These are phyloP conservation scores for Cardamine occulta DNA, from an alignment of 345 rosid genomes.

Conservation along the genomic window DNA sequence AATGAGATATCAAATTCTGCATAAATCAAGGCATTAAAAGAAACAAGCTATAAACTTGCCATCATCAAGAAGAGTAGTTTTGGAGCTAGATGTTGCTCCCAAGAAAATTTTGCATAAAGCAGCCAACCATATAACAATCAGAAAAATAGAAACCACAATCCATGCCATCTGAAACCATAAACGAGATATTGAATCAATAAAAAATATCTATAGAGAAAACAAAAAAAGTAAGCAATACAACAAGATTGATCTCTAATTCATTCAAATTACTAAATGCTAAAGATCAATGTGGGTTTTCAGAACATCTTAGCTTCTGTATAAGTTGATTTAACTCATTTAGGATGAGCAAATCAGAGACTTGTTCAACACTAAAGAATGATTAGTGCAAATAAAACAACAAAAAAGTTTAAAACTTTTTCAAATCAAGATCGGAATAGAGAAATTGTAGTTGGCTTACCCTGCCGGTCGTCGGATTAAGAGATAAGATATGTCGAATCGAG, in stretches of 20 bases:
- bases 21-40: neutral
- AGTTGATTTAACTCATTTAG: neutral
- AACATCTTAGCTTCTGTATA: neutral
- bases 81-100: slow-evolving; percentile 46
- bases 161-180: slow-evolving; percentile 53
- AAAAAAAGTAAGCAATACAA: neutral
- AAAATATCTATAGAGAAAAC: neutral
- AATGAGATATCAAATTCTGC: slow-evolving; percentile 5
- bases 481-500: no score
- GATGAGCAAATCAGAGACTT: neutral
- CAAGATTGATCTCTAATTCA: neutral
- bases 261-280: neutral
- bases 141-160: slow-evolving; percentile 50
- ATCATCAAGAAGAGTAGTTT: slow-evolving; percentile 44
- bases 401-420: neutral
- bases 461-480: no score
- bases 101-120: slow-evolving; percentile 63
- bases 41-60: slow-evolving; percentile 42
- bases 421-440: no score
- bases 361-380: neutral
- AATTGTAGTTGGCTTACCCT: no score
- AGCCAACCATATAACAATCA: slow-evolving; percentile 65
- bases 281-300: neutral
- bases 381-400: neutral
- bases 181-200: neutral